Conservation (phyloP, 2,329 filamentous ascomycete species). For the Pseudogymnoascus sp. region DNA sequence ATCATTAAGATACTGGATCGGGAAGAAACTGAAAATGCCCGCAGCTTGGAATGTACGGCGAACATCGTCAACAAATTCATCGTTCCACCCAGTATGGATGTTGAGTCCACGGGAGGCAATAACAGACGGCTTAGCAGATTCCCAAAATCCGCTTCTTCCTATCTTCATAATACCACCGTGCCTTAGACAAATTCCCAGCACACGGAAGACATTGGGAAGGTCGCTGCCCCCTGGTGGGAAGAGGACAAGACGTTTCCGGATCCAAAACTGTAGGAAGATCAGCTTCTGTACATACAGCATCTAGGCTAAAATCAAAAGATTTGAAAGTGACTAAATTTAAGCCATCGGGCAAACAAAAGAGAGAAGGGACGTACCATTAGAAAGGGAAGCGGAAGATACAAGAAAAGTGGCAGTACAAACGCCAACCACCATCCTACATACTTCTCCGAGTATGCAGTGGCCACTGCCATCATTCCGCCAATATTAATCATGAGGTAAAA, state of each 20-base stretch:
- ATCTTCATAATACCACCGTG: constrained; percentile 52
- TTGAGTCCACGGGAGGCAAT: constrained; percentile 36
- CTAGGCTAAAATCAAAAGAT: background rate
- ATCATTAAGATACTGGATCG: constrained; percentile 30
- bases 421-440: constrained; percentile 55
- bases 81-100: constrained; percentile 58
- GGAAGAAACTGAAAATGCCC: constrained; percentile 51
- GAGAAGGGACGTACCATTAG: constrained; percentile 30
- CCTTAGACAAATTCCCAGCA: constrained; percentile 52
- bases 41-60: constrained; percentile 58
- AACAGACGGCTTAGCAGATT: constrained; percentile 55
- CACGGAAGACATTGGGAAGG: constrained; percentile 53
- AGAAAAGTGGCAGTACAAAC: constrained; percentile 54
- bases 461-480: constrained; percentile 42
- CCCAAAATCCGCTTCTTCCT: constrained; percentile 43
- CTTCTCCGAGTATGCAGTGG: constrained; percentile 33
- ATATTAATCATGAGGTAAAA: constrained; percentile 65
- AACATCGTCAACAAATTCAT: constrained; percentile 71
- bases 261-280: constrained; percentile 36
- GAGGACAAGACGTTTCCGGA: constrained; percentile 51
- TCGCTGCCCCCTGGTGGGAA: constrained; percentile 63
- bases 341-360: constrained; percentile 8
- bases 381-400: constrained; percentile 54
- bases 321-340: background rate
- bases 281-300: constrained; percentile 16